Percentiles rank a stretch among this genome's conserved stretches.
Evolutionary conservation across 1,284 basidiomycete species (phyloP).

Genomic region (Sanghuangporus baumii): DNA sequence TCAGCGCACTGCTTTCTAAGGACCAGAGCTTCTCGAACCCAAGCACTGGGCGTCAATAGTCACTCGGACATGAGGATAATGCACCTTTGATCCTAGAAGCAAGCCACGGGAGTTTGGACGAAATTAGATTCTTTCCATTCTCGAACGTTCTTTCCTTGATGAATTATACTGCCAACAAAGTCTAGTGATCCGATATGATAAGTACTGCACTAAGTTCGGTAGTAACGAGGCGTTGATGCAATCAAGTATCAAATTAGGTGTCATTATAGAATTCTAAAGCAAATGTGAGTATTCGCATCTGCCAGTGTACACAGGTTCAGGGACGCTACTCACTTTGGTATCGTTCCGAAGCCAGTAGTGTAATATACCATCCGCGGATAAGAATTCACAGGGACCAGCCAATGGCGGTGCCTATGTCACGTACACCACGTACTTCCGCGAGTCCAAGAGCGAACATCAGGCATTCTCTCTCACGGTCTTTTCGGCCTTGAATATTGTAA

Average conservation of each 20-base stretch:
- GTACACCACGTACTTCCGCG: slow-evolving; percentile 60
- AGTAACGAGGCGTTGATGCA: not conserved
- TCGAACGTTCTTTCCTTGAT: not conserved
- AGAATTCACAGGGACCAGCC: slow-evolving; percentile 59
- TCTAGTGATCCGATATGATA: not conserved
- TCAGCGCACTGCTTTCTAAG: too few species aligned
- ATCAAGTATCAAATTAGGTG: not conserved
- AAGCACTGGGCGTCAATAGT: too few species aligned
- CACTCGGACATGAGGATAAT: not conserved
- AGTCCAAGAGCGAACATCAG: slow-evolving; percentile 68
- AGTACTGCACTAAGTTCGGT: not conserved
- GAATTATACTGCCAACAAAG: not conserved
- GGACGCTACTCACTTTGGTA: not conserved
- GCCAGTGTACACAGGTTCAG: not conserved
- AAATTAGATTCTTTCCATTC: not conserved
- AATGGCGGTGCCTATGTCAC: slow-evolving; percentile 57
- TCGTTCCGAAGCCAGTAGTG: not conserved
- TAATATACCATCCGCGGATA: not conserved
- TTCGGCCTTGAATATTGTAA: slow-evolving; percentile 67
- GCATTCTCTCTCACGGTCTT: slow-evolving; percentile 70
- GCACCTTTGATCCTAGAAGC: not conserved
- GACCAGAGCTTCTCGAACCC: too few species aligned
- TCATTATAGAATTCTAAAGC: not conserved
- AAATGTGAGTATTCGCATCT: not conserved
- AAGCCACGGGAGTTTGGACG: too few species aligned